Evolutionary conservation across 768 basidiomycete genomes (phyloP).

Genomic region (Kwoniella europaea): DNA sequence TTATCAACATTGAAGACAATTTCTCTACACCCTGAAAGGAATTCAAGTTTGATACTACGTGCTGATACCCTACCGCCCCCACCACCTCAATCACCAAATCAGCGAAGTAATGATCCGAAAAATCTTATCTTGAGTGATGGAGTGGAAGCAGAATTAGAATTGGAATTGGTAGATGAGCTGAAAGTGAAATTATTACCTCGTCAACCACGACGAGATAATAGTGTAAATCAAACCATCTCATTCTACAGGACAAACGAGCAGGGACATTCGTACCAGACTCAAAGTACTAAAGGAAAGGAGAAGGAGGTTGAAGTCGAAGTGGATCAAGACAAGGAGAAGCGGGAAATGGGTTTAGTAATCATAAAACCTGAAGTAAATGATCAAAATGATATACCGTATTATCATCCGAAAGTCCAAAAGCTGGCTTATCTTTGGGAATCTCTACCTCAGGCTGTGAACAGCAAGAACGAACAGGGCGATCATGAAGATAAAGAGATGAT

Average conservation of each 20-base stretch:
- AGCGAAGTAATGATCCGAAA: no score
- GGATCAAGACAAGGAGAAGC: constrained; percentile 1
- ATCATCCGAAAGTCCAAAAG: constrained; percentile 80
- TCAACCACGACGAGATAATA: constrained; percentile 73
- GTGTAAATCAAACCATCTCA: constrained; percentile 77
- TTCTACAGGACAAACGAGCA: constrained; percentile 63
- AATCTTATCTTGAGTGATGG: background rate
- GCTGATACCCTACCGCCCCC: constrained; percentile 65
- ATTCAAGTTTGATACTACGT: constrained; percentile 85
- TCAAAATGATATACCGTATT: constrained; percentile 72
- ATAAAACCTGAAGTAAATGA: constrained; percentile 58
- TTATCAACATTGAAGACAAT: constrained; percentile 72
- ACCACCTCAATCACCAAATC: no score
- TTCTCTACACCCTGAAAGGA: constrained; percentile 87
- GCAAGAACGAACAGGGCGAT: background rate
- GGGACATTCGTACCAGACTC: background rate
- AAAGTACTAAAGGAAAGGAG: background rate
- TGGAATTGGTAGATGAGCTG: constrained; percentile 64
- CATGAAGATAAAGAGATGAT: constrained; percentile 8
- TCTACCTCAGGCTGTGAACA: background rate
- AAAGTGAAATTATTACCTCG: constrained; percentile 75
- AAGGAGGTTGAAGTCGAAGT: background rate
- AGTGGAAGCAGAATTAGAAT: constrained; percentile 54
- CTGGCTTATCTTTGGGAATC: constrained; percentile 75
- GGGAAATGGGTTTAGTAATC: constrained; percentile 56